Evolutionary conservation across 306 rosid species (phyloP), one percentile per base, ranked within the genome.

Genomic region (Fragaria nilgerrensis): DNA sequence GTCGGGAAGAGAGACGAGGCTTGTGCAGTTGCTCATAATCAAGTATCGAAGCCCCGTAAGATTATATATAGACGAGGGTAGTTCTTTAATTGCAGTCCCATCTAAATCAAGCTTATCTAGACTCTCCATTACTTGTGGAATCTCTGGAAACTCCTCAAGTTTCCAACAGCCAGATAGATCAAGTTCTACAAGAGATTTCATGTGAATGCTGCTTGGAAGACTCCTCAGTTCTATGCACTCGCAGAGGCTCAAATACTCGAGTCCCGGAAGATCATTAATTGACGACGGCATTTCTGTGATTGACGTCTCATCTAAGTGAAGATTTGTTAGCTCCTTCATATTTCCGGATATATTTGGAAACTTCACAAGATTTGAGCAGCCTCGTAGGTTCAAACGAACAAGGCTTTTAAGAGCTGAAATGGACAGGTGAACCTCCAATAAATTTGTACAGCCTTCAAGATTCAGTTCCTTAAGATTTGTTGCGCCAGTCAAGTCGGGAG

Each of bases 71-170:
- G 72, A 67, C 20, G 49, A 5, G 32, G 72, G 50, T 5, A 39
- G 2, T 10, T 67, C 50, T 41, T 4, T 67, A 5, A 67, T 2
- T 3, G 52, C 29, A 1, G 72, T 39, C 4, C 1, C 34, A 4
- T n/a, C 49, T 19, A 67, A 39, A 0, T 1, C 0, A 39, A 67
- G 72, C 0, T 0, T 0, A 0, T 0, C 0, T 12, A 39, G 11
- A 0, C 2, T 0, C 45, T 10, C 72, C 48, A 75, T 32, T 9
- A 8, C 25, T 39, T 67, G 12, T 39, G 22, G 22, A 47, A 75
- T 36, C 6, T 49, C 0, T 20, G 80, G 63, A 64, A 70, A 17
- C 14, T 13, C 23, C 48, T 14, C 22, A 7, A 75, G 39, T 2
- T 15, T 39, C 12, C 6, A 6, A 17, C 80, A 75, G 0, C 63